A percentile compares a stretch with the other conserved stretches of the same genome.
Conservation (phyloP, 768 basidiomycete genomes). For the Tephrocybe sp. region DNA sequence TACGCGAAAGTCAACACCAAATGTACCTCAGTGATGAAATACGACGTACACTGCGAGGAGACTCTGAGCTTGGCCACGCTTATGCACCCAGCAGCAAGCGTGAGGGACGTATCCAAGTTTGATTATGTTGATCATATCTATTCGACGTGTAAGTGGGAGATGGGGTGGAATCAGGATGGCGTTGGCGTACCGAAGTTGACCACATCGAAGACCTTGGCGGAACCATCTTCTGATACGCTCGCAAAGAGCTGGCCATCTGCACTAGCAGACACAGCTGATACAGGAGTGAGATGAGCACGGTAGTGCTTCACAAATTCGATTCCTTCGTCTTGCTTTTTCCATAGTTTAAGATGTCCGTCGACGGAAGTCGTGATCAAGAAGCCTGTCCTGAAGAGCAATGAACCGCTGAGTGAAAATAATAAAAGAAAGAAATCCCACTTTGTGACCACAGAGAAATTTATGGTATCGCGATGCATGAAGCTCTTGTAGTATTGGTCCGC, state of each 20-base stretch:
- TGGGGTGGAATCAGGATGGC: not conserved
- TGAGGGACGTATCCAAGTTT: conserved; percentile 84
- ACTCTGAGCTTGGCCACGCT: conserved; percentile 80
- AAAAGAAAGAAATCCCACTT: conserved; percentile 52
- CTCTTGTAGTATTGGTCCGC: conserved; percentile 95
- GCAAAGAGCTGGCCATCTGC: conserved; percentile 92
- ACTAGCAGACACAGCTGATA: conserved; percentile 80
- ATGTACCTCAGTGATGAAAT: not conserved
- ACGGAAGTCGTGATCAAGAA: conserved; percentile 93
- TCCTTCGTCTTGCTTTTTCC: conserved; percentile 96
- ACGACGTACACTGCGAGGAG: conserved; percentile 78
- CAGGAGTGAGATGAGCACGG: conserved; percentile 81
- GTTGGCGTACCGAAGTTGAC: conserved; percentile 85
- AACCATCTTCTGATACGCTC: conserved; percentile 88
- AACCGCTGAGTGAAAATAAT: not conserved
- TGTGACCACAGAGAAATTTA: conserved; percentile 88
- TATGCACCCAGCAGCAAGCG: conserved; percentile 94
- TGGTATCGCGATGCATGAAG: conserved; percentile 94
- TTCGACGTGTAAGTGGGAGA: not conserved
- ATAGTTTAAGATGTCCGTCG: conserved; percentile 95
- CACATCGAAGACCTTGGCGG: conserved; percentile 94
- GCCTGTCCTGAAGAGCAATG: conserved; percentile 61
- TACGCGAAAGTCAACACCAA: conserved; percentile 29
- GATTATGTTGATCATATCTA: conserved; percentile 99
- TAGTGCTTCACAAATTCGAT: conserved; percentile 99